Conservation (phyloP, 352 stramenopile species). For the Phytophthora capsici region DNA sequence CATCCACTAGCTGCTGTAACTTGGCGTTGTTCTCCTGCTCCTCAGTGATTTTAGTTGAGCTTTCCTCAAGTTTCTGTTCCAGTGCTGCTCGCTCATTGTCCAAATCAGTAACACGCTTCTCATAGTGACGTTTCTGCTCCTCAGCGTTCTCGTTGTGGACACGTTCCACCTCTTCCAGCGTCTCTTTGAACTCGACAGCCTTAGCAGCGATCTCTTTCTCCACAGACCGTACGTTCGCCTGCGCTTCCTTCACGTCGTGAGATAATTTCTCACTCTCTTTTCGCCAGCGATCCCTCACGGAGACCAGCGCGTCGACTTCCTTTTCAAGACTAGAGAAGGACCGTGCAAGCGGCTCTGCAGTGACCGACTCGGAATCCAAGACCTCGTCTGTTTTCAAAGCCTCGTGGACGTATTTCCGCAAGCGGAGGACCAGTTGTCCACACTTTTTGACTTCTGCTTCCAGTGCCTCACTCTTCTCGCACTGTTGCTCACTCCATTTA, state of each 20-base stretch:
- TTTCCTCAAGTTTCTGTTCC: constrained; percentile 35
- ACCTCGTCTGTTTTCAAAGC: constrained; percentile 21
- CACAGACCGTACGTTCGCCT: constrained; percentile 28
- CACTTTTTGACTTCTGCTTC: constrained; percentile 46
- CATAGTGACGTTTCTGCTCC: constrained; percentile 52
- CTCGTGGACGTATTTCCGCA: constrained; percentile 36
- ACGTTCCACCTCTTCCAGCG: constrained; percentile 49
- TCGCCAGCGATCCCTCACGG: constrained; percentile 28
- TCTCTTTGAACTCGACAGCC: constrained; percentile 38
- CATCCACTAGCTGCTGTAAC: constrained; percentile 40
- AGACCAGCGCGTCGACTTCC: constrained; percentile 30
- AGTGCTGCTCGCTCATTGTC: constrained; percentile 50
- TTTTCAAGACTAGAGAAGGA: constrained; percentile 28
- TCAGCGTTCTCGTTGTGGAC: constrained; percentile 42
- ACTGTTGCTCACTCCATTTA: constrained; percentile 66
- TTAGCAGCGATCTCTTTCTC: constrained; percentile 48
- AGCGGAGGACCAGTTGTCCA: constrained; percentile 16
- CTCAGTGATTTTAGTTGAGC: constrained; percentile 14
- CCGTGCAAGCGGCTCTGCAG: constrained; percentile 8
- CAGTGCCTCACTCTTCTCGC: constrained; percentile 55
- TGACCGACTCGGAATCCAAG: background rate
- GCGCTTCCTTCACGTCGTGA: constrained; percentile 26
- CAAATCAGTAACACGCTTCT: constrained; percentile 34
- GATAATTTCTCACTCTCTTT: constrained; percentile 24
- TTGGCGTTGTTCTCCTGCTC: constrained; percentile 22